phyloP scores from a whole-genome alignment of 2,329 filamentous ascomycete genomes.

The Metarhizium sp. region DNA sequence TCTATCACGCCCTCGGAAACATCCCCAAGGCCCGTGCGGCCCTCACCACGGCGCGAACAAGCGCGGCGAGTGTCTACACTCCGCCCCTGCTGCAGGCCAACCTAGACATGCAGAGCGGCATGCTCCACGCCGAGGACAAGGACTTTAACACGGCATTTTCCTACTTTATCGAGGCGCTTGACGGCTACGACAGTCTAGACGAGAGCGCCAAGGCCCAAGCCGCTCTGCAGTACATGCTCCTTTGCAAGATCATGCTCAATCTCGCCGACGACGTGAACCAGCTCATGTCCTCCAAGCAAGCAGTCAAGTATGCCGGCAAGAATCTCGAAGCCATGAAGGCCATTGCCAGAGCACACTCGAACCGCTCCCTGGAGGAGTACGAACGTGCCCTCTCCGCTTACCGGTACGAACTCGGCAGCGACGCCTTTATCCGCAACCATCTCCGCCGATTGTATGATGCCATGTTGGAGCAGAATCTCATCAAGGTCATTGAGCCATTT shows the following conservation, averaged over 20 bases:
- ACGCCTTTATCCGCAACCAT: constrained; percentile 95
- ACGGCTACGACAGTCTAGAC: constrained; percentile 92
- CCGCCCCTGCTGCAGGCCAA: constrained; percentile 91
- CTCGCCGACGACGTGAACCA: constrained; percentile 91
- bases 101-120: constrained; percentile 97
- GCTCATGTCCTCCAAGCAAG: constrained; percentile 92
- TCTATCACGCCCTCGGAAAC: constrained; percentile 96
- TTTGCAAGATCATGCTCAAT: constrained; percentile 99
- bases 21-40: constrained; percentile 92
- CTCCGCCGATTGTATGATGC: constrained; percentile 92
- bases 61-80: constrained; percentile 93
- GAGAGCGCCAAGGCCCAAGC: constrained; percentile 86
- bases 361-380: constrained; percentile 94
- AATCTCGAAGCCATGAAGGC: constrained; percentile 99
- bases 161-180: constrained; percentile 98
- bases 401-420: constrained; percentile 86
- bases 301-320: constrained; percentile 89
- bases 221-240: constrained; percentile 96
- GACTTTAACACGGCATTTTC: constrained; percentile 99
- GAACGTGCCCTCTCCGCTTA: constrained; percentile 86
- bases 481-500: constrained; percentile 99
- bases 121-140: constrained; percentile 96
- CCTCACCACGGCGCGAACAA: constrained; percentile 87
- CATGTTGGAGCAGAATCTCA: constrained; percentile 98
- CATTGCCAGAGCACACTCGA: constrained; percentile 87